Conservation (phyloP, 1,284 basidiomycete genomes). For the Austropuccinia psidii region DNA sequence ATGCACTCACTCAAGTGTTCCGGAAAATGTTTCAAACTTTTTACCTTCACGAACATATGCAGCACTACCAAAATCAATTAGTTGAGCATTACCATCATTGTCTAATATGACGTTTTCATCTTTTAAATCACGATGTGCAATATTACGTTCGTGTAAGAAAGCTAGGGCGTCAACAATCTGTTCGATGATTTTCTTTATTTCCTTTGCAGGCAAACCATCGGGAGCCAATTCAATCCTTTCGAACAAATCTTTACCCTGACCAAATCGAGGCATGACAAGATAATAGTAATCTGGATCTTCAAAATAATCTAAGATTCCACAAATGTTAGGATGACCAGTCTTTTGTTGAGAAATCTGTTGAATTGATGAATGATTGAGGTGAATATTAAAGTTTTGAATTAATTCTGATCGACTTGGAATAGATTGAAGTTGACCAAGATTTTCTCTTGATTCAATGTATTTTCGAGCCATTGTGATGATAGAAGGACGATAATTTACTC, state of each 20-base stretch:
- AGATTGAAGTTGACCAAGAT: slow-evolving; percentile 58
- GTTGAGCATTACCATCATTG: slow-evolving; percentile 59
- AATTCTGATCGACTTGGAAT: slow-evolving; percentile 39
- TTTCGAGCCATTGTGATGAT: slow-evolving; percentile 54
- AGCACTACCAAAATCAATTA: slow-evolving; percentile 63
- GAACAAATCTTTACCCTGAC: slow-evolving; percentile 67
- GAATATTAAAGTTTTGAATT: slow-evolving; percentile 51
- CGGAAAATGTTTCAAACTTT: slow-evolving; percentile 47
- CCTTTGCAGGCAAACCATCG: slow-evolving; percentile 66
- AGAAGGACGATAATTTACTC: slow-evolving; percentile 58
- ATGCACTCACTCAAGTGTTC: slow-evolving; percentile 43
- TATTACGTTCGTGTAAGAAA: slow-evolving; percentile 85
- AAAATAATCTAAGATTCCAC: slow-evolving; percentile 90
- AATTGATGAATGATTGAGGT: slow-evolving; percentile 50
- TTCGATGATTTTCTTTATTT: slow-evolving; percentile 76
- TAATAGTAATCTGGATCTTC: slow-evolving; percentile 97
- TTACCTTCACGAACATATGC: slow-evolving; percentile 45
- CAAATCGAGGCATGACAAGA: slow-evolving; percentile 57
- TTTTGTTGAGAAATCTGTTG: slow-evolving; percentile 33
- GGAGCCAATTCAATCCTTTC: slow-evolving; percentile 88
- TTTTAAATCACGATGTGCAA: slow-evolving; percentile 96
- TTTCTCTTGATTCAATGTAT: slow-evolving; percentile 57
- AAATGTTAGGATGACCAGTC: slow-evolving; percentile 81
- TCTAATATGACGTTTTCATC: slow-evolving; percentile 81
- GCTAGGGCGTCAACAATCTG: slow-evolving; percentile 86